A percentile compares a stretch with the other conserved stretches of the same genome.
Evolutionary conservation across 1,284 basidiomycete genomes (phyloP).

Genomic region (Rhodotorula sp.): DNA sequence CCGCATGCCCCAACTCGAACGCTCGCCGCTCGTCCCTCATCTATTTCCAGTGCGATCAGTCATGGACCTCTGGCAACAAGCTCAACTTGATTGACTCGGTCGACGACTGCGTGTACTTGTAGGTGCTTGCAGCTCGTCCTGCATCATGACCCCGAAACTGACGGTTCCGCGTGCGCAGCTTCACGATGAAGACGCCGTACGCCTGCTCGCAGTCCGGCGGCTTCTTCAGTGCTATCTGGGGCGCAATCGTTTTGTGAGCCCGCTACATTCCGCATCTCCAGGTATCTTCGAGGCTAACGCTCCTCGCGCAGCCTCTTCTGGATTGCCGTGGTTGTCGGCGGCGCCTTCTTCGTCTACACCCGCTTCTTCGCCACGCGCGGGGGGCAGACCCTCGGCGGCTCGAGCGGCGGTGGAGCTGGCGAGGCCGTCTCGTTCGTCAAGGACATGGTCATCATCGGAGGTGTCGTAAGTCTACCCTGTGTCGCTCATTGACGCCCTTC

Average conservation of each 20-base stretch:
- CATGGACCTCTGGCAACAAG: constrained; percentile 67
- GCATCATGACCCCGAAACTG: background rate
- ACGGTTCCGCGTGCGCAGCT: background rate
- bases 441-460: constrained; percentile 62
- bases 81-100: constrained; percentile 51
- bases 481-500: background rate
- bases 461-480: constrained; percentile 36
- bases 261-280: background rate
- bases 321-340: constrained; percentile 59
- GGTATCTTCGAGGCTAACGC: background rate
- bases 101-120: constrained; percentile 31
- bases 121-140: background rate
- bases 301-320: constrained; percentile 55
- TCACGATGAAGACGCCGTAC: constrained; percentile 23
- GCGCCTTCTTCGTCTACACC: constrained; percentile 65
- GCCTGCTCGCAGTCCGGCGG: constrained; percentile 45
- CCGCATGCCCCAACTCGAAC: constrained; percentile 57
- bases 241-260: constrained; percentile 33
- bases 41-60: constrained; percentile 62
- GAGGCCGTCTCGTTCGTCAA: constrained; percentile 71
- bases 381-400: constrained; percentile 52
- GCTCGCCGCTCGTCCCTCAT: constrained; percentile 59
- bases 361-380: constrained; percentile 63
- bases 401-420: constrained; percentile 58
- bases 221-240: constrained; percentile 63